Base-by-base conservation (phyloP, 2,329 filamentous ascomycete genomes). In the Alternaria panax region DNA sequence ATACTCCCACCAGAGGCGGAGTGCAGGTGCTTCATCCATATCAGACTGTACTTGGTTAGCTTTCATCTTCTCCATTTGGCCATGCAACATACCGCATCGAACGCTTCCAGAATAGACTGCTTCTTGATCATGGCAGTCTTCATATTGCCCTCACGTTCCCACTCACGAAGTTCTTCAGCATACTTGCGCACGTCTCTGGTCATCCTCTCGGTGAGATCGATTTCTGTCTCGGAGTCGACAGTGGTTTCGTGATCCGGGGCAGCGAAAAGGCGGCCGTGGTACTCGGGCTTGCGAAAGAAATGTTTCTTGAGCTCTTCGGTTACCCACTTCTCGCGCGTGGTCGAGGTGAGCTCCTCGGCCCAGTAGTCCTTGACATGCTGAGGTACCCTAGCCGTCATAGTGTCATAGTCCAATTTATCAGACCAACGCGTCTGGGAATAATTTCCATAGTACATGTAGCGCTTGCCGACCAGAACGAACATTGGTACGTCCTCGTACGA, bases 1-100 rank as follows among this genome's bases (percentile, higher is more conserved):
- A 51, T 83, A 83, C 69, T 83, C 80, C 78, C 79, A 82, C 78
- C 77, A 82, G 24, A 83, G 74, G 18, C 82, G 73, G 8, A 83
- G 68, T 6, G 80, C 80, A 0, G 77, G 76, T 11, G 75, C 72
- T 6, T 75, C 68, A 36, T 77, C 80, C 1, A 73, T 70, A 67
- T 83, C 81, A 34, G 77, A 73, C 66, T 76, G 34, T 32, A 14
- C 12, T 34, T 3, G 34, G 50, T 61, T 43, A 65, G 59, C 41
- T 46, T 22, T 3, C 25, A 25, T 5, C 8, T 38, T 11, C 18
- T 24, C 2, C 24, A 18, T 11, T n/a, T 7, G n/a, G 27, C 5
- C 3, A 53, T 34, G 14, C 11, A 5, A 71, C 76, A 66, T 69
- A 75, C 76, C 34, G 59, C 67, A 11, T 73, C 67, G 62, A 83